Evolutionary conservation across 176 grass and related monocot species (phyloP).

Genomic region (Hordeum marinum): DNA sequence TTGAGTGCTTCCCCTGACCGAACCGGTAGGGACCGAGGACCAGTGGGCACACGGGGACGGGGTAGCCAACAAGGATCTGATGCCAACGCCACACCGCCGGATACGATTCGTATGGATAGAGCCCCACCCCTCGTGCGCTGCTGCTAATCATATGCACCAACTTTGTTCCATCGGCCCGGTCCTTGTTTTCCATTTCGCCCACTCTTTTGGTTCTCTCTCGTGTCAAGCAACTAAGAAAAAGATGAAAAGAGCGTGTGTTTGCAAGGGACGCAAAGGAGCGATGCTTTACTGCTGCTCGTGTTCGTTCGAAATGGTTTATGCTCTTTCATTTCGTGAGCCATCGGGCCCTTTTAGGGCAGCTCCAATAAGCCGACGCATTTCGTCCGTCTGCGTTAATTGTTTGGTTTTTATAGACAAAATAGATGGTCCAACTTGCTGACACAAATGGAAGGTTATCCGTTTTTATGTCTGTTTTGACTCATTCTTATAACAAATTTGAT

Average conservation of each 20-base stretch:
- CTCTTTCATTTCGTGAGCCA: no score
- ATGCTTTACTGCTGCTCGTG: not conserved
- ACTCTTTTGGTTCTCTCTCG: not conserved
- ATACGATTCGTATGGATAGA: not conserved
- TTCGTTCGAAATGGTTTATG: not conserved
- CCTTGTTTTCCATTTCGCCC: not conserved
- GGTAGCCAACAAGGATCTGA: not conserved
- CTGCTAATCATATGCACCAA: constrained; percentile 1
- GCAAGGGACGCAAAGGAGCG: not conserved
- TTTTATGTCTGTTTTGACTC: no score
- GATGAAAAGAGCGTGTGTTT: not conserved
- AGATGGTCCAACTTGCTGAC: no score
- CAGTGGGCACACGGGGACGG: not conserved
- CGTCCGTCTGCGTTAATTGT: no score
- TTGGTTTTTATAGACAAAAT: no score
- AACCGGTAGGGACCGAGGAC: not conserved
- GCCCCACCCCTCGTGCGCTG: not conserved
- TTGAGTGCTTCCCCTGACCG: not conserved
- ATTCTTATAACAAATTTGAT: no score
- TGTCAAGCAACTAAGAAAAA: constrained; percentile 7
- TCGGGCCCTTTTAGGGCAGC: no score
- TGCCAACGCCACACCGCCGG: not conserved
- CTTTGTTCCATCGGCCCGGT: not conserved
- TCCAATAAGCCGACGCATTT: no score
- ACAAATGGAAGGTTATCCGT: no score